Evolutionary conservation across 176 grass and related monocot species (phyloP), one percentile per base, ranked within the genome.

Genomic region (Cenchrus americanus): DNA sequence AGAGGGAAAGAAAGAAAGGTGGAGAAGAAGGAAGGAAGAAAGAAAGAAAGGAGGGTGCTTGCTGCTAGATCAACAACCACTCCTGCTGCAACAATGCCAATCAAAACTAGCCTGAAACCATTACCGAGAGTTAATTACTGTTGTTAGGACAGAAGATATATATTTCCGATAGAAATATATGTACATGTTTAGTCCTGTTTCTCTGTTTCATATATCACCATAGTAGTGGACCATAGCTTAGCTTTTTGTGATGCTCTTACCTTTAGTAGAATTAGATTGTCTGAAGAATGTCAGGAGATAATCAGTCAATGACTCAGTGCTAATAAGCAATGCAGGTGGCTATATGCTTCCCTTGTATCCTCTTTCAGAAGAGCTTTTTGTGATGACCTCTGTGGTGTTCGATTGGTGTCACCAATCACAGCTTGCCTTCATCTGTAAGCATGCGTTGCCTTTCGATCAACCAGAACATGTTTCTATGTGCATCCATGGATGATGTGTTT

Each of bases 121-220:
- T 79, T 67, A 37, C 34, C 4, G 19, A 76, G 53, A 43, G 73
- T 69, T 73, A 27, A 76, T 86, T 65, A 81, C 74, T 69, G 9
- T 21, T 53, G 34, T 37, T 83, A 86, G 59, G 66, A 82, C 72
- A 89, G 23, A 63, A 66, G 43, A 72, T 75, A 75, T 62, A 82
- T 71, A 78, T 62, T 47, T 50, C 26, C 52, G 41, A 82, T 75
- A 90, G 79, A 86, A 83, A 84, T 80, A 80, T 85, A 73, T 89
- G 71, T 86, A 86, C 82, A 84, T 84, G 66, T 82, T 90, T 85
- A 86, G 76, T 60, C 50, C 44, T 53, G 41, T 27, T 69, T 2
- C 27, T 30, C 43, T 83, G 71, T 60, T 52, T 51, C 68, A 69
- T 55, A 24, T 54, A 24, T 54, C 63, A 9, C 49, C 64, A 82